These are phyloP conservation scores for Lentinus tigrinus DNA, from an alignment of 768 basidiomycete species.

Conservation along the genomic window DNA sequence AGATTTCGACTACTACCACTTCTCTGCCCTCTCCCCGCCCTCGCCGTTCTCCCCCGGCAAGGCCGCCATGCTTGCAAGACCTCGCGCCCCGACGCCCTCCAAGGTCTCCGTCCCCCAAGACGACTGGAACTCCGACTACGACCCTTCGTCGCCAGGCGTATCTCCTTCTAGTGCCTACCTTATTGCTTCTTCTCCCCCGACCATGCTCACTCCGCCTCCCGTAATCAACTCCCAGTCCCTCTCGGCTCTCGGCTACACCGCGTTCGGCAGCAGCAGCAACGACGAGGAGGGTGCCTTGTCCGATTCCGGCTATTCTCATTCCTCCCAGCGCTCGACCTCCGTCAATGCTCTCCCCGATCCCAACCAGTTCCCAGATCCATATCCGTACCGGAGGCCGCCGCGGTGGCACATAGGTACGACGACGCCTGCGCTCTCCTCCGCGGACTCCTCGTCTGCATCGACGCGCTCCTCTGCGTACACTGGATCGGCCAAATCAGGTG, in stretches of 20 bases:
- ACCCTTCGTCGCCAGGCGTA: constrained; percentile 21
- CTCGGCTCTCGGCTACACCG: constrained; percentile 30
- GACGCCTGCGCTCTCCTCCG: constrained; percentile 65
- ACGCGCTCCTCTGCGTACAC: constrained; percentile 79
- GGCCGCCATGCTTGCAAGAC: constrained; percentile 30
- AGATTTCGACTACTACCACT: constrained; percentile 26
- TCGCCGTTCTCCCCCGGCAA: constrained; percentile 34
- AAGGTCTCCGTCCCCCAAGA: constrained; percentile 23
- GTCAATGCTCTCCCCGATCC: constrained; percentile 59
- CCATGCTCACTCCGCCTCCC: constrained; percentile 24
- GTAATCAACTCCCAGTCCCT: constrained; percentile 29
- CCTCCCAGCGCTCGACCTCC: constrained; percentile 42
- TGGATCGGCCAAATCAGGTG: constrained; percentile 64
- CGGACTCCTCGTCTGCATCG: constrained; percentile 67
- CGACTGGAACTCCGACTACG: constrained; percentile 25
- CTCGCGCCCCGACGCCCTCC: constrained; percentile 41
- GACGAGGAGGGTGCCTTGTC: constrained; percentile 40
- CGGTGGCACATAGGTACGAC: constrained; percentile 44
- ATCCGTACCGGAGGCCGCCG: constrained; percentile 53
- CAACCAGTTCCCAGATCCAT: constrained; percentile 69
- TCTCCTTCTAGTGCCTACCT: constrained; percentile 30
- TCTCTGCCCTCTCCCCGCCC: constrained; percentile 32
- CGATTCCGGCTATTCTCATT: constrained; percentile 32
- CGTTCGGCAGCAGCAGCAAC: constrained; percentile 34
- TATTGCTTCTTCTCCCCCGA: constrained; percentile 27